Evolutionary conservation across 2,329 filamentous ascomycete species (phyloP).

Genomic region (Calonectria naviculata): DNA sequence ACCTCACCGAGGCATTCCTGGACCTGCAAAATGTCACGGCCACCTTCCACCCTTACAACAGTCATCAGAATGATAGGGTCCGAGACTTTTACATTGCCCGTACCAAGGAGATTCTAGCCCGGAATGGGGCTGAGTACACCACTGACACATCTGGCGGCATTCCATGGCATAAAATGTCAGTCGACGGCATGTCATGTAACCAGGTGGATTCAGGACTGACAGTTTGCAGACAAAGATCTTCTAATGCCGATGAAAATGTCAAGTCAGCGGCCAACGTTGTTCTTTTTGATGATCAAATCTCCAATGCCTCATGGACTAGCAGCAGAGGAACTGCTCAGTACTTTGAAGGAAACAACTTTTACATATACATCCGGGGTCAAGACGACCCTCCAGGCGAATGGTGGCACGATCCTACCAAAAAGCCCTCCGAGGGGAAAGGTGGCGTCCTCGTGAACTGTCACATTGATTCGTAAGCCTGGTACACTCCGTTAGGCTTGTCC

Average conservation of each 20-base stretch:
- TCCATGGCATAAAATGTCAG: constrained; percentile 41
- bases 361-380: constrained; percentile 88
- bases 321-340: constrained; percentile 68
- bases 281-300: constrained; percentile 81
- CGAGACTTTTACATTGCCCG: constrained; percentile 80
- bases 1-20: constrained; percentile 86
- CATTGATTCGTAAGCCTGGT: constrained; percentile 75
- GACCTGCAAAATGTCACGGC: constrained; percentile 82
- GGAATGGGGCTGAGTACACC: constrained; percentile 64
- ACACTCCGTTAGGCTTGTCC: no score
- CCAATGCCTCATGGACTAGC: constrained; percentile 77
- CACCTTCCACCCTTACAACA: constrained; percentile 90
- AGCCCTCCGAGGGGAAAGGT: constrained; percentile 68
- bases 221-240: not conserved
- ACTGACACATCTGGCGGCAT: constrained; percentile 51
- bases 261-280: constrained; percentile 55
- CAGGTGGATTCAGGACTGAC: not conserved
- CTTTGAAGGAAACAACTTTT: constrained; percentile 92
- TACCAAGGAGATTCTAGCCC: constrained; percentile 75
- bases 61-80: constrained; percentile 82
- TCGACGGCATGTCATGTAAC: not conserved
- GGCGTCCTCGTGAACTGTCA: constrained; percentile 95
- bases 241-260: not conserved
- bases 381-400: constrained; percentile 79
- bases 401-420: constrained; percentile 67